Conservation (phyloP, 805 yeast species). For the Schwanniomyces polymorphus region DNA sequence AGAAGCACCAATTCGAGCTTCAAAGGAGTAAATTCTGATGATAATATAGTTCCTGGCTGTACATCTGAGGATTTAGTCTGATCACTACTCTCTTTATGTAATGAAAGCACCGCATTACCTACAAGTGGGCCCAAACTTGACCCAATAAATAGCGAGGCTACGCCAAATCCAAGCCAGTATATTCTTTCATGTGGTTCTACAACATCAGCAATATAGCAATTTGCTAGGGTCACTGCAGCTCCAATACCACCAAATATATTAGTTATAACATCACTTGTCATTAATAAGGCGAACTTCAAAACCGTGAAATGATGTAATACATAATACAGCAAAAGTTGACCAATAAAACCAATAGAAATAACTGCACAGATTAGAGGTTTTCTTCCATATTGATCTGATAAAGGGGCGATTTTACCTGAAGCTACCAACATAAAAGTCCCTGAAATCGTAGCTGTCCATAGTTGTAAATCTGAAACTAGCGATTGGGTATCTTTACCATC, state of each 20-base stretch:
- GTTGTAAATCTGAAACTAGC: slow-evolving; percentile 49
- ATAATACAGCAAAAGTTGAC: slow-evolving; percentile 19
- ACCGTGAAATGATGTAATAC: slow-evolving; percentile 23
- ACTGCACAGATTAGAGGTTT: slow-evolving; percentile 23
- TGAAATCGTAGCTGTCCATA: slow-evolving; percentile 38
- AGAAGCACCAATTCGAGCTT: slow-evolving; percentile 32
- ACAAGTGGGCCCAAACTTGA: slow-evolving; percentile 64
- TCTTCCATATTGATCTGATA: slow-evolving; percentile 39
- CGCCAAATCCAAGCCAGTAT: slow-evolving; percentile 55
- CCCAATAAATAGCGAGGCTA: slow-evolving; percentile 61
- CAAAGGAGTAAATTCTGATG: slow-evolving; percentile 31
- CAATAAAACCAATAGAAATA: slow-evolving; percentile 17
- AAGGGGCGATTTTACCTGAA: slow-evolving; percentile 51
- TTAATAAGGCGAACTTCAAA: slow-evolving; percentile 36
- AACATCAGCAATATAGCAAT: slow-evolving; percentile 75
- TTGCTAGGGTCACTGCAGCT: slow-evolving; percentile 55
- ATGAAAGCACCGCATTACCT: slow-evolving; percentile 39
- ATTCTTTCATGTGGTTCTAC: slow-evolving; percentile 61
- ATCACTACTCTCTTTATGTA: background rate
- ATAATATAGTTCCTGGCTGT: background rate
- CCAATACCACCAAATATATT: slow-evolving; percentile 64
- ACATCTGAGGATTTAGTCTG: background rate
- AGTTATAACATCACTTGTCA: slow-evolving; percentile 45
- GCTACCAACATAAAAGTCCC: slow-evolving; percentile 51
- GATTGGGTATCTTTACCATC: slow-evolving; percentile 35